These are phyloP conservation scores for Plasmodium vivax DNA, from an alignment of 169 alveolate species.

Conservation along the genomic window DNA sequence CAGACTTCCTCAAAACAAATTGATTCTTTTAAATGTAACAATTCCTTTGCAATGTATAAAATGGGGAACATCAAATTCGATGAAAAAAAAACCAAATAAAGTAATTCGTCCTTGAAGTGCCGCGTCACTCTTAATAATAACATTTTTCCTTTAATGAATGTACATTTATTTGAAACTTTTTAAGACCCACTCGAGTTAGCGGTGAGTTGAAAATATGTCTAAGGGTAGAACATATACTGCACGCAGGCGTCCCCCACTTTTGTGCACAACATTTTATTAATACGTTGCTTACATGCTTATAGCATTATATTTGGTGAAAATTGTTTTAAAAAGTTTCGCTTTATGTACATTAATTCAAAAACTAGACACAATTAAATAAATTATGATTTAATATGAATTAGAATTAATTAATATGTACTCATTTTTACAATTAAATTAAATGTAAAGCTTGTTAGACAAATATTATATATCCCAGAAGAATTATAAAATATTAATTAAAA, in stretches of 20 bases:
- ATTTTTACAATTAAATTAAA: background rate
- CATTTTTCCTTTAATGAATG: background rate
- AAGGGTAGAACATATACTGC: background rate
- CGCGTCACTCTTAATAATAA: background rate
- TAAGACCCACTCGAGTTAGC: background rate
- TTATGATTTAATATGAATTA: background rate
- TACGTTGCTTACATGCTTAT: background rate
- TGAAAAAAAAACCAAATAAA: background rate
- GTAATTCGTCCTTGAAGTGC: background rate
- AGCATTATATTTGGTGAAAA: background rate
- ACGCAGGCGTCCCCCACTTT: background rate
- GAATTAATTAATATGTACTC: background rate
- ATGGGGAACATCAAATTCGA: background rate
- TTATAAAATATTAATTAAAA: background rate
- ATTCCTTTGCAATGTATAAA: background rate
- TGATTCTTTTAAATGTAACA: background rate
- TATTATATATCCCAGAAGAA: background rate
- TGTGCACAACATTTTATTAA: background rate
- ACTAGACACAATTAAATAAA: background rate
- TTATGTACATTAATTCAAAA: background rate
- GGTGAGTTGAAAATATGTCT: background rate
- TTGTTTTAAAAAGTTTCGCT: background rate
- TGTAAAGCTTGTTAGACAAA: background rate
- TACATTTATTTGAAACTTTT: background rate
- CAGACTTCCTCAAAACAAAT: background rate